Conservation (phyloP, 1,284 basidiomycete species). For the Leucoagaricus sp. region DNA sequence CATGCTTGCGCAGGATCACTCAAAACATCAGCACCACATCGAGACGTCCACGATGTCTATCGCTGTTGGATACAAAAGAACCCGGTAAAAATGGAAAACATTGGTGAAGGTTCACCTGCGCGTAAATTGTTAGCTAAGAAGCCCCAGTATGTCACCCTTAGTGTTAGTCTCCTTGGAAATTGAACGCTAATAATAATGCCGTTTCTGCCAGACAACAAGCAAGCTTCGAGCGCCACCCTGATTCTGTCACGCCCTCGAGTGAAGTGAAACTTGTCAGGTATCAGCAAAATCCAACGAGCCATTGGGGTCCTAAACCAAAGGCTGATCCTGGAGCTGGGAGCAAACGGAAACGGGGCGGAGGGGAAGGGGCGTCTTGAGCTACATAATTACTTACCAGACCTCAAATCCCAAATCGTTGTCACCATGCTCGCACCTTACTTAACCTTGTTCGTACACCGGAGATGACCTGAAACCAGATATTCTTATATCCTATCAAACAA, state of each 20-base stretch:
- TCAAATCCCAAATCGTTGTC: too few relatives aligned
- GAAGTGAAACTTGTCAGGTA: slow-evolving; percentile 85
- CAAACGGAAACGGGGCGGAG: slow-evolving; percentile 46
- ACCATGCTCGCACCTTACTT: too few relatives aligned
- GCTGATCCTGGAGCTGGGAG: slow-evolving; percentile 43
- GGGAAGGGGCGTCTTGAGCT: not conserved
- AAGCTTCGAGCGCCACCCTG: slow-evolving; percentile 75
- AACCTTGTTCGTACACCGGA: too few relatives aligned
- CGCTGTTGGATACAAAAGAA: slow-evolving; percentile 81
- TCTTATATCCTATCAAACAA: not conserved
- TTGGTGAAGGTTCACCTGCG: slow-evolving; percentile 73
- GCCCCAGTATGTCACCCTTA: slow-evolving; percentile 50
- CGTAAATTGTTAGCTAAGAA: slow-evolving; percentile 64
- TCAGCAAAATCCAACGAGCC: slow-evolving; percentile 86
- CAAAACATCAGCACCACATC: slow-evolving; percentile 83
- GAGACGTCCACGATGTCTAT: slow-evolving; percentile 81
- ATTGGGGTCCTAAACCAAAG: slow-evolving; percentile 90
- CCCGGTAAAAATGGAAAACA: slow-evolving; percentile 84
- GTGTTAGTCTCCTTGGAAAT: not conserved
- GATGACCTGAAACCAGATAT: not conserved
- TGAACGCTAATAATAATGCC: not conserved
- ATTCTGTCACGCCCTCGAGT: slow-evolving; percentile 56
- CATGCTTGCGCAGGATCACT: slow-evolving; percentile 89
- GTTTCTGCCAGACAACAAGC: slow-evolving; percentile 54
- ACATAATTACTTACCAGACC: slow-evolving; percentile 9